Percentiles rank a stretch among this genome's conserved stretches.
These are phyloP conservation scores for Neofusicoccum parvum DNA, from an alignment of 2,329 filamentous ascomycete genomes.

Conservation along the genomic window DNA sequence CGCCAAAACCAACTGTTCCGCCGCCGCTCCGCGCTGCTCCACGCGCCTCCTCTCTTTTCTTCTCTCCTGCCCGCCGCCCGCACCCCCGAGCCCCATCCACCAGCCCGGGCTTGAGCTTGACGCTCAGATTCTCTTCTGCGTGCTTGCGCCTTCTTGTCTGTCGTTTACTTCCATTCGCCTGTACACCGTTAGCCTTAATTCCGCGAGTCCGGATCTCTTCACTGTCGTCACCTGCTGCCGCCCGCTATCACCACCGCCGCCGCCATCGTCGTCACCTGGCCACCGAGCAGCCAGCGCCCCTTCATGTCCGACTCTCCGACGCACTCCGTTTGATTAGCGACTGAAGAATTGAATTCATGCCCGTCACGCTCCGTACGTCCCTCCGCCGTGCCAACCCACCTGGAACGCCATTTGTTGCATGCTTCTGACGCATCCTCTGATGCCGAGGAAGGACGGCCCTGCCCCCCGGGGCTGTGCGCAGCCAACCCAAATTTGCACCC, in stretches of 20 bases:
- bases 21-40: background rate
- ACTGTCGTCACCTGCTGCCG: background rate
- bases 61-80: background rate
- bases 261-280: background rate
- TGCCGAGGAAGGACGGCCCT: background rate
- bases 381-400: background rate
- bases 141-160: slow-evolving; percentile 14
- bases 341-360: slow-evolving; percentile 15
- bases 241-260: background rate
- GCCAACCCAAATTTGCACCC: background rate
- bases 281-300: background rate
- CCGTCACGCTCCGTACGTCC: slow-evolving; percentile 3
- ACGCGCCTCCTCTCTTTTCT: background rate
- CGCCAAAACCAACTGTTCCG: slow-evolving; percentile 3
- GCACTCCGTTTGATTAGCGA: slow-evolving; percentile 14
- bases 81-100: background rate
- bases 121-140: slow-evolving; percentile 11
- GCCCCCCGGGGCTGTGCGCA: background rate
- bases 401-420: slow-evolving; percentile 14
- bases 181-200: slow-evolving; percentile 17
- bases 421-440: background rate
- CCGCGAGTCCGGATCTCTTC: slow-evolving; percentile 10
- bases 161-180: slow-evolving; percentile 9
- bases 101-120: slow-evolving; percentile 13
- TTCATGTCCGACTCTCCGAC: slow-evolving; percentile 12